phyloP scores from a whole-genome alignment of 2,329 filamentous ascomycete genomes.

The Alternaria conjuncta region DNA sequence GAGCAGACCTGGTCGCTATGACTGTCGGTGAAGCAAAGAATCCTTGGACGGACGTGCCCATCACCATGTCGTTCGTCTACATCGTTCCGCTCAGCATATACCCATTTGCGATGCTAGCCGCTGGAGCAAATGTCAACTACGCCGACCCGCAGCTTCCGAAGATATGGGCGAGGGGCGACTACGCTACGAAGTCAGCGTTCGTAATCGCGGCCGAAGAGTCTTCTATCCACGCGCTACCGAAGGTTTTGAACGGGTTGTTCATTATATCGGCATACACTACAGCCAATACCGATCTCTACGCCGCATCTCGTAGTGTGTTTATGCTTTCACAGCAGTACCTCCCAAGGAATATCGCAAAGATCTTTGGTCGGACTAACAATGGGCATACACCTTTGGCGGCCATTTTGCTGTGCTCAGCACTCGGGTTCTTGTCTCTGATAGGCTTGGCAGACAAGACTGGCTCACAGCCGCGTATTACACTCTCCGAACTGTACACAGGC shows the following conservation, averaged over 20 bases:
- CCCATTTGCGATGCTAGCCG: conserved; percentile 34
- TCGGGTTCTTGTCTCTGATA: conserved; percentile 37
- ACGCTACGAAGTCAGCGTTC: conserved; percentile 26
- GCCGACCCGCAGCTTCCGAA: conserved; percentile 30
- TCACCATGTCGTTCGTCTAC: conserved; percentile 42
- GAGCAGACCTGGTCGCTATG: conserved; percentile 40
- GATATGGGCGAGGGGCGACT: conserved; percentile 20
- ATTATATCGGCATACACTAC: conserved; percentile 42
- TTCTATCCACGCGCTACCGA: conserved; percentile 27
- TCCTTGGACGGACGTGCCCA: conserved; percentile 38
- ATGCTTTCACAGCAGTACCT: conserved; percentile 34
- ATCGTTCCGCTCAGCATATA: conserved; percentile 35
- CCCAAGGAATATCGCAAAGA: conserved; percentile 19
- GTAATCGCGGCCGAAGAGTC: conserved; percentile 35
- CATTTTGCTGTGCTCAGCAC: conserved; percentile 35
- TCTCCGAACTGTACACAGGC: conserved; percentile 36
- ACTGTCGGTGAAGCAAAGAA: conserved; percentile 40
- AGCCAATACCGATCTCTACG: conserved; percentile 41
- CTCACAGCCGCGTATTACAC: conserved; percentile 34
- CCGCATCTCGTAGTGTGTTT: conserved; percentile 38
- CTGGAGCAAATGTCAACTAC: conserved; percentile 40
- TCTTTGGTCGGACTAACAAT: conserved; percentile 38
- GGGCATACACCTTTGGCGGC: conserved; percentile 39
- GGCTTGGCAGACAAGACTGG: conserved; percentile 26
- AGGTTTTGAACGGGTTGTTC: conserved; percentile 36